Conservation (phyloP, 768 basidiomycete species). For the Panus rudis region DNA sequence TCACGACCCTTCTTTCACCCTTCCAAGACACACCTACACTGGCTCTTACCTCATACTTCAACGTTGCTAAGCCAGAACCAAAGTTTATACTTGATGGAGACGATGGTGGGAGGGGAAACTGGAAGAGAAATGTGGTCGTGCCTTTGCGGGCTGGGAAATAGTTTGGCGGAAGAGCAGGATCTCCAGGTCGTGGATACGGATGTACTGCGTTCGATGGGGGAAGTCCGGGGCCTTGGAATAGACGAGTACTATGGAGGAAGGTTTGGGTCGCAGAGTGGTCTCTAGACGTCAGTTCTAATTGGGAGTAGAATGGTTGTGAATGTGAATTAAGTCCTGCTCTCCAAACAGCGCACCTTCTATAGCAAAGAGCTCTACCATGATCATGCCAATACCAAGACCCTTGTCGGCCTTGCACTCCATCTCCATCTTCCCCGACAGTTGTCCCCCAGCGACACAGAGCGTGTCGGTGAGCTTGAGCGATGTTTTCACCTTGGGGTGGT, state of each 20-base stretch:
- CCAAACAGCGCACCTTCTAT: conserved; percentile 48
- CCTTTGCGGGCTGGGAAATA: conserved; percentile 74
- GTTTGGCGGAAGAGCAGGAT: conserved; percentile 52
- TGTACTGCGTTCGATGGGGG: conserved; percentile 83
- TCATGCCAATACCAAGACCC: conserved; percentile 64
- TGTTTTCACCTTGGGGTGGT: conserved; percentile 75
- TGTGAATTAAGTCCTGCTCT: conserved; percentile 8
- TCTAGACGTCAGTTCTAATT: conserved; percentile 62
- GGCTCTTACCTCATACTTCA: conserved; percentile 69
- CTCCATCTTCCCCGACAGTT: conserved; percentile 70
- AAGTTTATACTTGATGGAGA: conserved; percentile 70
- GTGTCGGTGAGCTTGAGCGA: conserved; percentile 52
- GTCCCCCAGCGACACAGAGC: conserved; percentile 57
- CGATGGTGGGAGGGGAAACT: conserved; percentile 59
- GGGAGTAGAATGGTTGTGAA: not conserved
- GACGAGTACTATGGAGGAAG: conserved; percentile 60
- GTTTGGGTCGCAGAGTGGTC: conserved; percentile 77
- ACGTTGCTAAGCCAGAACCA: conserved; percentile 57
- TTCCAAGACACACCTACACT: conserved; percentile 72
- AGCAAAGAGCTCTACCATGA: conserved; percentile 74
- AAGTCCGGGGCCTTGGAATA: conserved; percentile 77
- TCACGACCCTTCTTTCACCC: conserved; percentile 63
- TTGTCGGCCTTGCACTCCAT: conserved; percentile 71
- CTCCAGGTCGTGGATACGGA: conserved; percentile 49
- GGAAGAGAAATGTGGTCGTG: conserved; percentile 72